These are phyloP conservation scores for Pythium scleroteichum DNA, from an alignment of 352 stramenopile species.

Conservation along the genomic window DNA sequence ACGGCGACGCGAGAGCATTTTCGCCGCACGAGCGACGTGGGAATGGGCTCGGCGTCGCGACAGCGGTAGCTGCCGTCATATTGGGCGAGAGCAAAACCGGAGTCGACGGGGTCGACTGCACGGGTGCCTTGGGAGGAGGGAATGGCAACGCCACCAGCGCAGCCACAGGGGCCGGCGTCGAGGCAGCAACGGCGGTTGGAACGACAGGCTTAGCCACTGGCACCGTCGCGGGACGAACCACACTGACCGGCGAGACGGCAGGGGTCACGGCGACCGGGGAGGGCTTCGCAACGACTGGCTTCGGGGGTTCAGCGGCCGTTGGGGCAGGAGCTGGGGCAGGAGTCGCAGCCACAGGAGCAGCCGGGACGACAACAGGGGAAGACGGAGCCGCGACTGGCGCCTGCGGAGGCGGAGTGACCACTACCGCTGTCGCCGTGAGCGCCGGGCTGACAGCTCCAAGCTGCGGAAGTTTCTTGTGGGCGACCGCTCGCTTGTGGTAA, in stretches of 20 bases:
- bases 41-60: conserved; percentile 30
- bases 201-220: neutral
- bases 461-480: conserved; percentile 81
- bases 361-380: neutral
- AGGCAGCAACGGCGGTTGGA: neutral
- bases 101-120: neutral
- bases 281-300: conserved; percentile 8
- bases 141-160: neutral
- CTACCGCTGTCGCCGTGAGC: conserved; percentile 27
- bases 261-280: neutral
- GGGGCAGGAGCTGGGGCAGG: neutral
- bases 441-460: conserved; percentile 32
- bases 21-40: conserved; percentile 52
- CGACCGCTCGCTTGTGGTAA: conserved; percentile 79
- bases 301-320: neutral
- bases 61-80: conserved; percentile 22
- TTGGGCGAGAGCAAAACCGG: conserved; percentile 26
- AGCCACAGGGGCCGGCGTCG: neutral
- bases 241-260: neutral
- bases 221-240: conserved; percentile 1
- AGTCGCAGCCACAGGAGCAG: neutral
- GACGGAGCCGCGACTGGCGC: neutral
- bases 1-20: conserved; percentile 43
- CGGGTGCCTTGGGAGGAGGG: neutral
- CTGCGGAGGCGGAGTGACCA: conserved; percentile 4